These are phyloP conservation scores for Cladosporium sp. DNA, from an alignment of 2,329 filamentous ascomycete species.

Conservation along the genomic window DNA sequence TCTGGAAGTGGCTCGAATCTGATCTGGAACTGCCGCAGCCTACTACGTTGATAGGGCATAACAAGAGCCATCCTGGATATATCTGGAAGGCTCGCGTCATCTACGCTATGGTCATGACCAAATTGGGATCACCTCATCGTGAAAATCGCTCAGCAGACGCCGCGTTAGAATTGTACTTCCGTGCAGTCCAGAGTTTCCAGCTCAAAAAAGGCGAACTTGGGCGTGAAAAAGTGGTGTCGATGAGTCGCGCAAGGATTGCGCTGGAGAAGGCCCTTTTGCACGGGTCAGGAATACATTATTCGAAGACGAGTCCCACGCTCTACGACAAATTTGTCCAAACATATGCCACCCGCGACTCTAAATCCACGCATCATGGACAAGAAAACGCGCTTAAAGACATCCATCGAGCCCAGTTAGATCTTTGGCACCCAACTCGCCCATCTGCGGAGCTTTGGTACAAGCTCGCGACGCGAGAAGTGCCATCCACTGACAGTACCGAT, in stretches of 20 bases:
- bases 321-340: constrained; percentile 1
- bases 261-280: neutral
- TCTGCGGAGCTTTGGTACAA: neutral
- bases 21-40: constrained; percentile 14
- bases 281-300: neutral
- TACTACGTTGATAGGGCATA: neutral
- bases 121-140: neutral
- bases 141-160: constrained; percentile 6
- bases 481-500: neutral
- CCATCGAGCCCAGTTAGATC: neutral
- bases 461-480: neutral
- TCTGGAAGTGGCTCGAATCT: constrained; percentile 29
- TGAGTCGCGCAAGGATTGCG: neutral
- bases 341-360: neutral
- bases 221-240: neutral
- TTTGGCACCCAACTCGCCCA: neutral
- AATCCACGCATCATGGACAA: neutral
- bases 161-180: constrained; percentile 17
- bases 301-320: neutral
- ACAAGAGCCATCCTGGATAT: constrained; percentile 11
- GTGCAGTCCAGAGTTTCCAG: constrained; percentile 8
- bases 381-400: neutral
- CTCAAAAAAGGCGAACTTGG: neutral
- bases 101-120: constrained; percentile 13
- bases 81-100: constrained; percentile 23